Conservation (phyloP, 257 asterid species). For the Verbascum thapsus region DNA sequence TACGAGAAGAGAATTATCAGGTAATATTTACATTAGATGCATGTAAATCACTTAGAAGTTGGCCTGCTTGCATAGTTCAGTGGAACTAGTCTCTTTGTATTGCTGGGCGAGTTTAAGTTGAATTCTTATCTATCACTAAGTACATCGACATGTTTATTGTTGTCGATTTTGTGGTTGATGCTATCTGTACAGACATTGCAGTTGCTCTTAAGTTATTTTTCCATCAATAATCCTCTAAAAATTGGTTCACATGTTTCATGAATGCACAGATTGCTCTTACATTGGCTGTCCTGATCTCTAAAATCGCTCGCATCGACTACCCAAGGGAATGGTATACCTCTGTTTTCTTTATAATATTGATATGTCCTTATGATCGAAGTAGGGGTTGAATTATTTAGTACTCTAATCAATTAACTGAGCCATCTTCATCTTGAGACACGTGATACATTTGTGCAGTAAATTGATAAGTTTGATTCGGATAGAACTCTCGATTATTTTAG, state of each 20-base stretch:
- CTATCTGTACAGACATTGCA: conserved; percentile 16
- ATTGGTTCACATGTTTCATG: conserved; percentile 9
- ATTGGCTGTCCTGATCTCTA: conserved; percentile 85
- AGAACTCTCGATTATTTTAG: background rate
- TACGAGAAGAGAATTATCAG: conserved; percentile 91
- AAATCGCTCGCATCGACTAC: conserved; percentile 95
- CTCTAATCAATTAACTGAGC: conserved; percentile 11
- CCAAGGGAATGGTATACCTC: conserved; percentile 87
- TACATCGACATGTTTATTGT: conserved; percentile 8
- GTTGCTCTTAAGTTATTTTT: conserved; percentile 1
- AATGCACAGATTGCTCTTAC: conserved; percentile 82
- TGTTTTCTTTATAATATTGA: conserved; percentile 14
- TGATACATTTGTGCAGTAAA: background rate
- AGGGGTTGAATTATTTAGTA: conserved; percentile 15
- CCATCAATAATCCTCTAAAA: background rate
- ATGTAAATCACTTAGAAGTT: conserved; percentile 17
- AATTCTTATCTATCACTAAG: conserved; percentile 14
- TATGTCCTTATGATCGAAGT: conserved; percentile 5
- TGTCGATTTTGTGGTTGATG: conserved; percentile 24
- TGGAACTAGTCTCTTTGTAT: conserved; percentile 24
- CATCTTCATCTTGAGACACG: conserved; percentile 8
- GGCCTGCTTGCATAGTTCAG: conserved; percentile 17
- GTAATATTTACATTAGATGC: conserved; percentile 38
- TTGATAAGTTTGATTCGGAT: conserved; percentile 2
- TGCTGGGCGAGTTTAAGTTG: conserved; percentile 13